These are phyloP conservation scores for Alternaria sp. DNA, from an alignment of 2,329 filamentous ascomycete species.

Conservation along the genomic window DNA sequence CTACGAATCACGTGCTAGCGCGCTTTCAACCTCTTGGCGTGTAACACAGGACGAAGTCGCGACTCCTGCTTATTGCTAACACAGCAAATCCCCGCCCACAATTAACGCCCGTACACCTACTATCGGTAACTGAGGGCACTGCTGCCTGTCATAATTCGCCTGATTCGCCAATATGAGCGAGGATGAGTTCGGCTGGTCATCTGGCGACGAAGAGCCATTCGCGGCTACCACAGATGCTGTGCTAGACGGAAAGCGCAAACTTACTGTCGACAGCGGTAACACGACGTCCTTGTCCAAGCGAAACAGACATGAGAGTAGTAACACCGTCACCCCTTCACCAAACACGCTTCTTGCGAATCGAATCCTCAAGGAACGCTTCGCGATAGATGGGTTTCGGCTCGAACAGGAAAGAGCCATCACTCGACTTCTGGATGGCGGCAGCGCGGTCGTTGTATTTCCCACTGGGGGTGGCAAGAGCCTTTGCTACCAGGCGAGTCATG, in stretches of 20 bases:
- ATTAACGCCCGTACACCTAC: not conserved
- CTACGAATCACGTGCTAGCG: constrained; percentile 6
- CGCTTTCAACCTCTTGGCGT: not conserved
- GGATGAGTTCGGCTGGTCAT: constrained; percentile 19
- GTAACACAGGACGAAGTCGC: not conserved
- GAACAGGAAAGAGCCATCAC: constrained; percentile 58
- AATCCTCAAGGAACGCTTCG: constrained; percentile 54
- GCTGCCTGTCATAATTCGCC: too few species aligned
- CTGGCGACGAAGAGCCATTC: constrained; percentile 17
- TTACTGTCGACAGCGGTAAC: not conserved
- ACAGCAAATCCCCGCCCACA: not conserved
- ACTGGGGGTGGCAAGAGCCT: constrained; percentile 95
- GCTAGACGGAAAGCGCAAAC: constrained; percentile 15
- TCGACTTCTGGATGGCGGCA: constrained; percentile 54
- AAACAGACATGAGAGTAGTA: not conserved
- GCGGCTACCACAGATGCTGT: constrained; percentile 4
- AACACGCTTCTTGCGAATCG: constrained; percentile 39
- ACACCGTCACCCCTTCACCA: not conserved
- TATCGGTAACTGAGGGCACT: too few species aligned
- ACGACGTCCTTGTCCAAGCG: constrained; percentile 2
- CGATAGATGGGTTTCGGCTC: constrained; percentile 53
- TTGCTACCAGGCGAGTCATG: constrained; percentile 78
- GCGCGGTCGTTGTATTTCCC: constrained; percentile 69
- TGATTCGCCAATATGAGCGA: constrained; percentile 14
- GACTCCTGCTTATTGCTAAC: not conserved